Evolutionary conservation across 2,329 filamentous ascomycete species (phyloP).

Genomic region (Mycogone perniciosa): DNA sequence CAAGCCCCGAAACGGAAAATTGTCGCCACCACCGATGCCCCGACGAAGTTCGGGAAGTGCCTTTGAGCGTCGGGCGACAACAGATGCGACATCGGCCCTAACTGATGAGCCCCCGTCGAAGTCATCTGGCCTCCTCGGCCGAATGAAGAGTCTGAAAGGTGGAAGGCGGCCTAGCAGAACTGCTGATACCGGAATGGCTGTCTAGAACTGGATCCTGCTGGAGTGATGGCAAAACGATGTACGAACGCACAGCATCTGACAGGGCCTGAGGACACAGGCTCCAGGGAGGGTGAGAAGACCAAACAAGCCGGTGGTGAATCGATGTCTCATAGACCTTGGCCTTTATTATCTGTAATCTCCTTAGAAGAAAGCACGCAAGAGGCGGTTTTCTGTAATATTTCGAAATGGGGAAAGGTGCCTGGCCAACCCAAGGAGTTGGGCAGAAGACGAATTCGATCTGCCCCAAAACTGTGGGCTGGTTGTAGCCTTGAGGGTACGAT

Average conservation of each 20-base stretch:
- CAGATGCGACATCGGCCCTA: constrained; percentile 42
- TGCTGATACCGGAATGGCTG: constrained; percentile 22
- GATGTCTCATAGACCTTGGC: too few species aligned
- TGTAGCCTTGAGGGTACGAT: background rate
- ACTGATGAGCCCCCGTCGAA: constrained; percentile 38
- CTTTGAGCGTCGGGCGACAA: constrained; percentile 60
- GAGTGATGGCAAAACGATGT: background rate
- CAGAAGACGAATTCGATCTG: background rate
- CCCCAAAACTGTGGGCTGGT: background rate
- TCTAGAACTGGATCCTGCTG: background rate
- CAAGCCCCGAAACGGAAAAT: constrained; percentile 29
- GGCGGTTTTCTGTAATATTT: background rate
- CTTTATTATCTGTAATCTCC: too few species aligned
- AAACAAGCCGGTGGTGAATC: too few species aligned
- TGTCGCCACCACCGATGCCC: constrained; percentile 42
- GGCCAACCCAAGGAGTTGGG: background rate
- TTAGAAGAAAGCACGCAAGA: background rate
- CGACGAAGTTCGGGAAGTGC: constrained; percentile 32
- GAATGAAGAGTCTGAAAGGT: constrained; percentile 78
- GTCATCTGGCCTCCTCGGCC: constrained; percentile 61
- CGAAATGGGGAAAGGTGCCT: background rate
- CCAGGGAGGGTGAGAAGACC: too few species aligned
- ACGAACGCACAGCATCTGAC: background rate
- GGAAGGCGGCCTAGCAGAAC: constrained; percentile 39
- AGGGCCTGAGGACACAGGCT: background rate